Conservation (phyloP, 139 green algal species). For the Ulvella scutata region DNA sequence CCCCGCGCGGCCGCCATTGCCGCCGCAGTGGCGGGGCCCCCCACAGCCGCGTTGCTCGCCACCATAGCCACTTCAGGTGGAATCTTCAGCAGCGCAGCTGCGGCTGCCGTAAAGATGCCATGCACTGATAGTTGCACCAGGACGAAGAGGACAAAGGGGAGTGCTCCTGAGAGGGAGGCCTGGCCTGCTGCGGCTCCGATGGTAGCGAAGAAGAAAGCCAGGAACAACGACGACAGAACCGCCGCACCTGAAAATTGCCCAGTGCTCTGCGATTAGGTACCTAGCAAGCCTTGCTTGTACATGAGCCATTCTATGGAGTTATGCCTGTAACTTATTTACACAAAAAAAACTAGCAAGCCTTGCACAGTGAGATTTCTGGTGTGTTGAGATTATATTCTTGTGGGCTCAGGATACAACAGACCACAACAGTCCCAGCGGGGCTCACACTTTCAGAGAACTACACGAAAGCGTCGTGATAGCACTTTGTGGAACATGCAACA, state of each 20-base stretch:
- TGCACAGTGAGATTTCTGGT: too few relatives aligned
- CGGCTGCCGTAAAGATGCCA: conserved; percentile 8
- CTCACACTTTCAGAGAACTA: too few relatives aligned
- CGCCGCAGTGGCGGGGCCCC: conserved; percentile 56
- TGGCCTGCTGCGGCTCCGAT: conserved; percentile 46
- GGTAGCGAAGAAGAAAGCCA: conserved; percentile 67
- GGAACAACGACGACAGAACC: conserved; percentile 29
- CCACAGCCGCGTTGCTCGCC: conserved; percentile 56
- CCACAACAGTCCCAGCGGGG: too few relatives aligned
- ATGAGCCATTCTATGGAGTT: too few relatives aligned
- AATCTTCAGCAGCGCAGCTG: conserved; percentile 16
- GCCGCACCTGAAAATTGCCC: conserved; percentile 24
- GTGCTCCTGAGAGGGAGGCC: conserved; percentile 12
- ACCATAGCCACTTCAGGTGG: conserved; percentile 33
- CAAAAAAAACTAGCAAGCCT: too few relatives aligned
- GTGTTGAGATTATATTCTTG: too few relatives aligned
- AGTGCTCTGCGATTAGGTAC: too few relatives aligned
- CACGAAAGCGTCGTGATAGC: too few relatives aligned
- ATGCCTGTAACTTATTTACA: too few relatives aligned
- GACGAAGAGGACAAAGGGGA: conserved; percentile 28
- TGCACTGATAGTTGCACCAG: conserved; percentile 17
- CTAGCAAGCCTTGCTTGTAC: too few relatives aligned
- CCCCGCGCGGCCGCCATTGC: conserved; percentile 42
- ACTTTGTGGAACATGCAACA: too few relatives aligned
- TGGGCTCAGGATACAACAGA: too few relatives aligned